Evolutionary conservation across 2,329 filamentous ascomycete genomes (phyloP).

Genomic region (Talaromyces sp.): DNA sequence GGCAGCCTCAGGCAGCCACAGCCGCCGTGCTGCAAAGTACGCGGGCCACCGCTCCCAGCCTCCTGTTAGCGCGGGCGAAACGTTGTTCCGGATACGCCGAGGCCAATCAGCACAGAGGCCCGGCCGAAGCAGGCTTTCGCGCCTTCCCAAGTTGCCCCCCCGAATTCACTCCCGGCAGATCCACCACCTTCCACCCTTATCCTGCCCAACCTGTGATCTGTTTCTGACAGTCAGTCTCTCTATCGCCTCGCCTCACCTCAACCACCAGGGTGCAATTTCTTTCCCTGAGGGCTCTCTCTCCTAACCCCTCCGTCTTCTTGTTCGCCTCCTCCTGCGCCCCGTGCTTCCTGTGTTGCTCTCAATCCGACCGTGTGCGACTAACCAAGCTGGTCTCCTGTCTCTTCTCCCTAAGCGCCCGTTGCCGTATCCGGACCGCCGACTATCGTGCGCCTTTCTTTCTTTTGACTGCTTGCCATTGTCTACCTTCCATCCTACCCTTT

Average conservation of each 20-base stretch:
- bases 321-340: neutral
- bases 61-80: neutral
- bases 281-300: neutral
- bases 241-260: neutral
- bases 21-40: conserved; percentile 10
- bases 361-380: neutral
- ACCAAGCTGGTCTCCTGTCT: neutral
- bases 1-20: neutral
- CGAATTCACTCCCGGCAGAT: conserved; percentile 3
- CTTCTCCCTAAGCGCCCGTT: conserved; percentile 1
- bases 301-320: neutral
- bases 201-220: conserved; percentile 1
- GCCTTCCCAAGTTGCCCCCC: neutral
- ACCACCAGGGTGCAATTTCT: neutral
- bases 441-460: conserved; percentile 5
- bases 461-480: neutral
- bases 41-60: conserved; percentile 4
- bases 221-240: neutral
- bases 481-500: neutral
- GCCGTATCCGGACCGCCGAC: neutral
- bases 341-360: neutral
- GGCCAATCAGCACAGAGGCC: neutral
- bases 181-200: conserved; percentile 3
- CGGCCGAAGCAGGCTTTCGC: conserved; percentile 7
- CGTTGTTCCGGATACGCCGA: conserved; percentile 9